Evolutionary conservation across 1,284 basidiomycete genomes (phyloP).

Genomic region (Quambalaria eucalypti): DNA sequence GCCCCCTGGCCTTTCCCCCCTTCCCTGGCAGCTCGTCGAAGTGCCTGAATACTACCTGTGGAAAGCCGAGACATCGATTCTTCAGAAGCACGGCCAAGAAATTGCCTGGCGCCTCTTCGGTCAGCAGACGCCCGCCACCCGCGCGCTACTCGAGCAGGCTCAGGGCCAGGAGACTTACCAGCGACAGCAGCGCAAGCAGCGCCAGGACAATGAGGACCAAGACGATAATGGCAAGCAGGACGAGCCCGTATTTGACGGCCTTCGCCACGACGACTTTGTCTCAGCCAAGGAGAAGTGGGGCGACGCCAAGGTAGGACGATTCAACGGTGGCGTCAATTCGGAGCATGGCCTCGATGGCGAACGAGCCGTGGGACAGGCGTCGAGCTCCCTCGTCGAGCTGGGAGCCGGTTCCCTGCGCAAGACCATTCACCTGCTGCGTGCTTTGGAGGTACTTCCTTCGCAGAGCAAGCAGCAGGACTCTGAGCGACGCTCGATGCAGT

Average conservation of each 20-base stretch:
- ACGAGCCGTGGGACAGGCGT: slow-evolving; percentile 45
- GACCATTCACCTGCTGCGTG: slow-evolving; percentile 74
- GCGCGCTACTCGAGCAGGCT: slow-evolving; percentile 47
- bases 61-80: slow-evolving; percentile 52
- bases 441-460: slow-evolving; percentile 53
- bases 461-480: slow-evolving; percentile 5
- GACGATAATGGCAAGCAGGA: slow-evolving; percentile 5
- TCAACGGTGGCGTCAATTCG: slow-evolving; percentile 58
- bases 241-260: not conserved
- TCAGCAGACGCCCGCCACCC: slow-evolving; percentile 10
- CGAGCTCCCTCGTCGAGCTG: slow-evolving; percentile 26
- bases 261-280: not conserved
- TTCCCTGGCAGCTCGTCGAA: slow-evolving; percentile 39
- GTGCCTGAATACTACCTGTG: slow-evolving; percentile 84
- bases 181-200: slow-evolving; percentile 6
- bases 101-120: slow-evolving; percentile 48
- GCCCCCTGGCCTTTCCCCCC: not conserved
- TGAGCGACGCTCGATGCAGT: slow-evolving; percentile 62
- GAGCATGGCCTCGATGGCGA: slow-evolving; percentile 51
- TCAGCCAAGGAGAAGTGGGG: slow-evolving; percentile 51
- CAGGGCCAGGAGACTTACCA: slow-evolving; percentile 9
- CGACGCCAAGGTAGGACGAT: slow-evolving; percentile 60
- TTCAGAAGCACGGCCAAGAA: slow-evolving; percentile 50
- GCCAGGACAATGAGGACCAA: slow-evolving; percentile 11
- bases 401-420: slow-evolving; percentile 49